A percentile compares a stretch with the other conserved stretches of the same genome.
phyloP scores from a whole-genome alignment of 352 stramenopile genomes.

The Peronospora belbahrii region DNA sequence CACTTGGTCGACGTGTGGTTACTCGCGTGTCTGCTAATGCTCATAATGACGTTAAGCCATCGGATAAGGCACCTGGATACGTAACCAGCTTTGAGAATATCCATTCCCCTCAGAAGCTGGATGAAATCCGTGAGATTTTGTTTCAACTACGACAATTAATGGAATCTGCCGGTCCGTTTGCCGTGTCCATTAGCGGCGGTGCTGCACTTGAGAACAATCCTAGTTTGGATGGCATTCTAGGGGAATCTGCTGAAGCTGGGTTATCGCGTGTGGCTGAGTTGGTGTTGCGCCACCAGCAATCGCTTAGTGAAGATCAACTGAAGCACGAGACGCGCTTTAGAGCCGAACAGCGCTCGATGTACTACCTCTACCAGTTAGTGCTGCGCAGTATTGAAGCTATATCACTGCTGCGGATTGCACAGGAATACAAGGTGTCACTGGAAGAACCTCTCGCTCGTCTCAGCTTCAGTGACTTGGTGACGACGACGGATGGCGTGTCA shows the following conservation, averaged over 20 bases:
- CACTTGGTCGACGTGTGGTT: slow-evolving; percentile 40
- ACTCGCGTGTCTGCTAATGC: slow-evolving; percentile 13
- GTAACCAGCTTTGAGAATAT: slow-evolving; percentile 33
- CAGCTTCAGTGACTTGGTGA: slow-evolving; percentile 71
- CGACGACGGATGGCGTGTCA: slow-evolving; percentile 45
- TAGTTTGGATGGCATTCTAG: slow-evolving; percentile 29
- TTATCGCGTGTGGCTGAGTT: slow-evolving; percentile 58
- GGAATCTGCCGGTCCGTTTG: slow-evolving; percentile 66
- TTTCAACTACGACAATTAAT: slow-evolving; percentile 80
- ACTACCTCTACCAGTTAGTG: slow-evolving; percentile 71
- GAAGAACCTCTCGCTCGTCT: slow-evolving; percentile 57
- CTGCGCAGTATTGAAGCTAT: slow-evolving; percentile 74
- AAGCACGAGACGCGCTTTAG: slow-evolving; percentile 73
- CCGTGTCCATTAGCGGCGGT: slow-evolving; percentile 63
- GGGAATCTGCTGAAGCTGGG: slow-evolving; percentile 35
- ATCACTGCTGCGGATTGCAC: slow-evolving; percentile 55
- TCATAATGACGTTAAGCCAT: slow-evolving; percentile 15
- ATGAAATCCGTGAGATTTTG: slow-evolving; percentile 72
- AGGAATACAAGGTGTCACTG: slow-evolving; percentile 60
- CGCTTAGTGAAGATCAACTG: slow-evolving; percentile 59
- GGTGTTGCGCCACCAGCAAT: slow-evolving; percentile 62
- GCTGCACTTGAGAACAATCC: slow-evolving; percentile 50
- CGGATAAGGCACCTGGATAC: slow-evolving; percentile 15
- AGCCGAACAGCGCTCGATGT: slow-evolving; percentile 75
- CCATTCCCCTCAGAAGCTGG: slow-evolving; percentile 45